These are phyloP conservation scores for Rhodotorula babjevae DNA, from an alignment of 768 basidiomycete genomes.

Conservation along the genomic window DNA sequence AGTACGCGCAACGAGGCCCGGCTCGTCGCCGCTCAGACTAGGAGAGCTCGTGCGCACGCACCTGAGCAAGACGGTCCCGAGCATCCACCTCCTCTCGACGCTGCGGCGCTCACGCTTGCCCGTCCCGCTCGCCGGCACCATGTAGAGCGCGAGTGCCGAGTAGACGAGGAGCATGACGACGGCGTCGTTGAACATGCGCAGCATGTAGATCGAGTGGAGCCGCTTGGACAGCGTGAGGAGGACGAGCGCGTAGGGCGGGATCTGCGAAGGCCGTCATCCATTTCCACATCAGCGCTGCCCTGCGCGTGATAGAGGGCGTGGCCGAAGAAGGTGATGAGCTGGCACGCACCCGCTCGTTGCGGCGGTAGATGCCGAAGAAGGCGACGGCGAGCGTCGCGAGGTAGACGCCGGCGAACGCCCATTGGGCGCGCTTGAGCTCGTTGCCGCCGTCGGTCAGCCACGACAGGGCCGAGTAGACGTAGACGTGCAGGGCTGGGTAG, in stretches of 20 bases:
- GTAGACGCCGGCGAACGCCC: conserved; percentile 73
- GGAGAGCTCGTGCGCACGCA: conserved; percentile 45
- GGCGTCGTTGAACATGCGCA: conserved; percentile 92
- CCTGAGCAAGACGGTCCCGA: conserved; percentile 70
- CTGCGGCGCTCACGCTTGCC: conserved; percentile 47
- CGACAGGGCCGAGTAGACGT: conserved; percentile 70
- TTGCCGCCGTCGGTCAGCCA: conserved; percentile 58
- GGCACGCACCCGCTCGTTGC: conserved; percentile 53
- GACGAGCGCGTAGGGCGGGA: conserved; percentile 43
- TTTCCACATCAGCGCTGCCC: no score
- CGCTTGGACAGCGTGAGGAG: conserved; percentile 83
- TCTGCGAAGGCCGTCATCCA: background rate
- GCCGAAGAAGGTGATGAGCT: no score
- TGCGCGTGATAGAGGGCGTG: no score
- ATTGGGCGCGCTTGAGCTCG: conserved; percentile 61
- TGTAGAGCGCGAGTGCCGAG: conserved; percentile 61
- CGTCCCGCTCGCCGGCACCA: conserved; percentile 44
- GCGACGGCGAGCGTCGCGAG: conserved; percentile 61
- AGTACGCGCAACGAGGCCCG: background rate
- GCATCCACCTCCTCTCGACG: conserved; percentile 51
- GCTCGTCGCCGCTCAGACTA: background rate
- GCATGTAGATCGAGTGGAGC: conserved; percentile 83
- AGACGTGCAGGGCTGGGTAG: conserved; percentile 90
- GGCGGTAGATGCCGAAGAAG: conserved; percentile 61
- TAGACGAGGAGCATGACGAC: conserved; percentile 57